These are phyloP conservation scores for Bassia scoparia DNA, from an alignment of 148 eudicot species.

Conservation along the genomic window DNA sequence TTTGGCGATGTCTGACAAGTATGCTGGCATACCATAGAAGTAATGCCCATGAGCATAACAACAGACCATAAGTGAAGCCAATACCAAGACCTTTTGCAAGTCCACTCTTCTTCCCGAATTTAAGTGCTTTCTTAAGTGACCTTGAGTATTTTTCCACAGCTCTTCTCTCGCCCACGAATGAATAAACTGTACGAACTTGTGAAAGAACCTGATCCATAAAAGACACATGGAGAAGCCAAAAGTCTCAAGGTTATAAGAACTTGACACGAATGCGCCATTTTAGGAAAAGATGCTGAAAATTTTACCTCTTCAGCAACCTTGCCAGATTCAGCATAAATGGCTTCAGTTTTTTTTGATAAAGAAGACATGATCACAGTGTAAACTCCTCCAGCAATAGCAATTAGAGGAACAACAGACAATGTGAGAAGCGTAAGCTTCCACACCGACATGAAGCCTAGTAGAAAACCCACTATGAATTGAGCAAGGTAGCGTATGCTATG, in stretches of 20 bases:
- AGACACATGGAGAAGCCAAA: neutral
- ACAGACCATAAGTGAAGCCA: conserved; percentile 56
- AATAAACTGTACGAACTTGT: conserved; percentile 62
- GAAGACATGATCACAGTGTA: conserved; percentile 55
- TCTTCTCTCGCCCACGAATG: conserved; percentile 63
- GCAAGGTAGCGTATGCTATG: conserved; percentile 62
- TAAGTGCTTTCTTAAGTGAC: conserved; percentile 48
- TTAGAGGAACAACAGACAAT: conserved; percentile 57
- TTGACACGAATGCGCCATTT: neutral
- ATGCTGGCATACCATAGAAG: conserved; percentile 73
- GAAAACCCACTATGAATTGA: conserved; percentile 56
- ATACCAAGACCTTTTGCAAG: conserved; percentile 70
- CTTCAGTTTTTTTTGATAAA: conserved; percentile 53
- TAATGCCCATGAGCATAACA: conserved; percentile 65
- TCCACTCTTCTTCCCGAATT: conserved; percentile 57
- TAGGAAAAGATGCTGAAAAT: neutral
- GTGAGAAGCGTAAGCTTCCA: conserved; percentile 75
- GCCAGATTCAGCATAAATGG: conserved; percentile 72
- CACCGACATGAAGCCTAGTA: conserved; percentile 52
- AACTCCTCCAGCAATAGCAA: conserved; percentile 64
- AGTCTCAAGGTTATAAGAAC: neutral
- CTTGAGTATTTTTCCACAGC: conserved; percentile 48
- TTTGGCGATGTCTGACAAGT: conserved; percentile 45
- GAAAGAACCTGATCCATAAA: conserved; percentile 49
- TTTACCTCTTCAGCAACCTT: conserved; percentile 69